These are phyloP conservation scores for Coemansia sp. DNA, from an alignment of 192 early-diverging fungal species.

Conservation along the genomic window DNA sequence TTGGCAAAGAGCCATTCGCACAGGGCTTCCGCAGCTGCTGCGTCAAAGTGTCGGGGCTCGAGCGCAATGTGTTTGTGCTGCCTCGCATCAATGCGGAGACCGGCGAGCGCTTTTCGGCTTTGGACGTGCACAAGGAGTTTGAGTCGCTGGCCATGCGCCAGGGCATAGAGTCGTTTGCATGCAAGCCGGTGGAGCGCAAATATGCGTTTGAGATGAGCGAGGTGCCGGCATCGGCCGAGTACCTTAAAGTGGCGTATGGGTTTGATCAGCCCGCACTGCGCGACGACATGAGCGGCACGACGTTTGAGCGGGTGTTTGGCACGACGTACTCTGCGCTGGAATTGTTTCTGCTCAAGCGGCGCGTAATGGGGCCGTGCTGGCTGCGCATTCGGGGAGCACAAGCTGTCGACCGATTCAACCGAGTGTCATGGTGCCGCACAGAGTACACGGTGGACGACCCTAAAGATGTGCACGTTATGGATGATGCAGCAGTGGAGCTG, in stretches of 20 bases:
- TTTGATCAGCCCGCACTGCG: conserved; percentile 59
- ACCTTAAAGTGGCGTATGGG: conserved; percentile 86
- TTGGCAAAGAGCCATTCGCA: conserved; percentile 75
- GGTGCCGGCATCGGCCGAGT: conserved; percentile 77
- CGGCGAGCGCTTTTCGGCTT: conserved; percentile 38
- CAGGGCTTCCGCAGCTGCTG: conserved; percentile 71
- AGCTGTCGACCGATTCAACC: conserved; percentile 27
- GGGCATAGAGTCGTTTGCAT: conserved; percentile 59
- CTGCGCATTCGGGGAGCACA: conserved; percentile 64
- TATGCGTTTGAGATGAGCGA: conserved; percentile 90
- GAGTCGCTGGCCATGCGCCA: conserved; percentile 58
- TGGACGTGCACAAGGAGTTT: conserved; percentile 77
- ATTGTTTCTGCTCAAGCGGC: conserved; percentile 87
- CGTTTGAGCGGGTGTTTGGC: conserved; percentile 88
- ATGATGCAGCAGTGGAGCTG: conserved; percentile 57
- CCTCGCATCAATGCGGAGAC: conserved; percentile 62
- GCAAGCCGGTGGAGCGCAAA: conserved; percentile 69
- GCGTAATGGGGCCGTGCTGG: conserved; percentile 98
- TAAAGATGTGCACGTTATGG: conserved; percentile 63
- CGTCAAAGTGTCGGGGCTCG: conserved; percentile 72
- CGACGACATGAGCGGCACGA: conserved; percentile 62
- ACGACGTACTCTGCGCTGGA: conserved; percentile 85
- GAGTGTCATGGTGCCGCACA: conserved; percentile 85
- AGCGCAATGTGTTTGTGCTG: conserved; percentile 90
- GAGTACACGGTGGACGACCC: conserved; percentile 72